Percentiles rank a stretch among this genome's conserved stretches.
Evolutionary conservation across 2,329 filamentous ascomycete genomes (phyloP).

Genomic region (Dothistroma septosporum): DNA sequence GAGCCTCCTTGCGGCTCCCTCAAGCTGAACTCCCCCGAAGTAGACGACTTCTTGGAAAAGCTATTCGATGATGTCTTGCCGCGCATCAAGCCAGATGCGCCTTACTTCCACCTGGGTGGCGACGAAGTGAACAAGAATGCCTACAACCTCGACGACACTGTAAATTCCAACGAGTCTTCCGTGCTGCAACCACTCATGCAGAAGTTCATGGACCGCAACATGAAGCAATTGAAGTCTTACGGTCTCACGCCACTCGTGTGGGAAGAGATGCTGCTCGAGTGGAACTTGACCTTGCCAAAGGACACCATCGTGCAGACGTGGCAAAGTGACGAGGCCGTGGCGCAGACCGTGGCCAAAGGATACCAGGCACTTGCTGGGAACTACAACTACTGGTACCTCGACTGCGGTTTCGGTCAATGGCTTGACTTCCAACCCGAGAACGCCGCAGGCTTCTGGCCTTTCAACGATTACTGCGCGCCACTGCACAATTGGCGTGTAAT

Average conservation of each 20-base stretch:
- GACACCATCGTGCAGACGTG: slow-evolving; percentile 77
- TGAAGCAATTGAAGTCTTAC: slow-evolving; percentile 56
- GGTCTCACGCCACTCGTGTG: slow-evolving; percentile 74
- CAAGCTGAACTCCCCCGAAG: slow-evolving; percentile 68
- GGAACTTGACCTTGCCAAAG: slow-evolving; percentile 67
- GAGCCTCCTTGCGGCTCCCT: slow-evolving; percentile 61
- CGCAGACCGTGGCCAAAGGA: slow-evolving; percentile 57
- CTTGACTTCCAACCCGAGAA: slow-evolving; percentile 61
- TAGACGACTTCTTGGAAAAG: slow-evolving; percentile 66
- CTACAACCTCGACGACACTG: slow-evolving; percentile 68
- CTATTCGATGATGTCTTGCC: slow-evolving; percentile 75
- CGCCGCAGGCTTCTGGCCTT: slow-evolving; percentile 59
- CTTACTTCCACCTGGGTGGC: slow-evolving; percentile 81
- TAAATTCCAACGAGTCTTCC: slow-evolving; percentile 60
- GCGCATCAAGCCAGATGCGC: slow-evolving; percentile 62
- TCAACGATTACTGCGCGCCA: slow-evolving; percentile 75
- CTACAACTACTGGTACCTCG: slow-evolving; percentile 71
- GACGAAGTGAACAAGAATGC: slow-evolving; percentile 79
- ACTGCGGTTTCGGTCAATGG: slow-evolving; percentile 78
- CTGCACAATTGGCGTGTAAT: slow-evolving; percentile 76
- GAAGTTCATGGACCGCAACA: slow-evolving; percentile 67
- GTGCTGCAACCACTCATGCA: slow-evolving; percentile 74
- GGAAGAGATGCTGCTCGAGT: slow-evolving; percentile 80
- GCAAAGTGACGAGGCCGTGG: slow-evolving; percentile 62
- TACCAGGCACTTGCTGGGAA: slow-evolving; percentile 70